phyloP scores from a whole-genome alignment of 176 grass and related monocot genomes.

The Rhynchospora pubera region DNA sequence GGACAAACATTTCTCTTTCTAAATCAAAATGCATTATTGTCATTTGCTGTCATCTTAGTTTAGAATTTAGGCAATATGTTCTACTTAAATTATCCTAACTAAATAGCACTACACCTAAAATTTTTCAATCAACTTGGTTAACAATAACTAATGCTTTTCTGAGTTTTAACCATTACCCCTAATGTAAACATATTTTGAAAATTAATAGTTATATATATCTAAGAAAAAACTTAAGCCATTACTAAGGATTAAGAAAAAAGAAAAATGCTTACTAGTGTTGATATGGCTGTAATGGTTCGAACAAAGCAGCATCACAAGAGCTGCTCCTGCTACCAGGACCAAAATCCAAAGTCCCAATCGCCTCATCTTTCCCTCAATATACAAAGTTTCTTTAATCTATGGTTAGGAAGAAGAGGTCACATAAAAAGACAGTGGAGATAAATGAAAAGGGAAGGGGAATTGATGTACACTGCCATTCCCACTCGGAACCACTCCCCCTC shows the following conservation, averaged over 20 bases:
- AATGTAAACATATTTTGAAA: background rate
- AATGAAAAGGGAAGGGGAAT: slow-evolving; percentile 15
- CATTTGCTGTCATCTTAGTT: background rate
- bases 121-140: background rate
- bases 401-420: background rate
- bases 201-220: background rate
- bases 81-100: background rate
- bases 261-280: slow-evolving; percentile 10
- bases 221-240: background rate
- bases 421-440: background rate
- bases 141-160: background rate
- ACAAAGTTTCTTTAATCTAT: background rate
- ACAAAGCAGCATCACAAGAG: background rate
- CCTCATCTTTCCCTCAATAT: slow-evolving; percentile 15
- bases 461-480: background rate
- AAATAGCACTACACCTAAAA: background rate
- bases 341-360: slow-evolving; percentile 15
- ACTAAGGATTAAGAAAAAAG: background rate
- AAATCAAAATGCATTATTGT: background rate
- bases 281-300: background rate
- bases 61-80: background rate
- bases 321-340: slow-evolving; percentile 5
- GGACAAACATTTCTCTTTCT: background rate
- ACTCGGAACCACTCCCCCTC: background rate
- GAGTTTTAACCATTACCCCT: background rate